Percentiles rank a stretch among this genome's conserved stretches.
Evolutionary conservation across 495 filamentous ascomycete species (phyloP).

Genomic region (Talaromyces thailandensis): DNA sequence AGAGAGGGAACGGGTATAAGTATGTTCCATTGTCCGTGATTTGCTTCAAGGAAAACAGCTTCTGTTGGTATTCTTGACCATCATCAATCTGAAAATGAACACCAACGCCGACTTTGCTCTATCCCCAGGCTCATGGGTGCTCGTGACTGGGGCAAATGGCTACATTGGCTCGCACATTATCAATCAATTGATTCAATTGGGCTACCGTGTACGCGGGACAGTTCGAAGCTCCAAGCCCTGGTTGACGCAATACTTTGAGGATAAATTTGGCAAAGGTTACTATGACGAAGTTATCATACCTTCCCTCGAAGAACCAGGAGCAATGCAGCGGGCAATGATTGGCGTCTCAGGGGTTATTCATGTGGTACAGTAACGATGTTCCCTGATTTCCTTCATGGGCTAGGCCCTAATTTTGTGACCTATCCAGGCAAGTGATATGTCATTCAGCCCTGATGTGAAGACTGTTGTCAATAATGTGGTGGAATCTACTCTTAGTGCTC

Average conservation of each 20-base stretch:
- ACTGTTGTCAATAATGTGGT: constrained; percentile 33
- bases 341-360: constrained; percentile 10
- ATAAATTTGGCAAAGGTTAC: constrained; percentile 25
- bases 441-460: constrained; percentile 28
- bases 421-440: constrained; percentile 17
- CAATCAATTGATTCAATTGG: constrained; percentile 36
- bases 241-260: constrained; percentile 25
- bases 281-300: constrained; percentile 27
- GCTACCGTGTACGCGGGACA: constrained; percentile 44
- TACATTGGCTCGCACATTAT: constrained; percentile 44
- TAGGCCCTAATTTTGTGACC: no score
- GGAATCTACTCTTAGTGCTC: constrained; percentile 22
- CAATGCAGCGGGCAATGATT: constrained; percentile 33
- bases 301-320: constrained; percentile 24
- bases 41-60: no score
- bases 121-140: constrained; percentile 12
- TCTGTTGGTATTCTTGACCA: no score
- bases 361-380: not conserved
- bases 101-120: no score
- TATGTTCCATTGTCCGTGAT: no score
- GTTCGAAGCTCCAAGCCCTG: constrained; percentile 26
- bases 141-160: constrained; percentile 51
- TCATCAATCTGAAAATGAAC: no score
- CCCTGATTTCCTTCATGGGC: no score
- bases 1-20: no score